Percentiles rank a stretch among this genome's conserved stretches.
These are phyloP conservation scores for Drosera capensis DNA, from an alignment of 148 eudicot species.

Conservation along the genomic window DNA sequence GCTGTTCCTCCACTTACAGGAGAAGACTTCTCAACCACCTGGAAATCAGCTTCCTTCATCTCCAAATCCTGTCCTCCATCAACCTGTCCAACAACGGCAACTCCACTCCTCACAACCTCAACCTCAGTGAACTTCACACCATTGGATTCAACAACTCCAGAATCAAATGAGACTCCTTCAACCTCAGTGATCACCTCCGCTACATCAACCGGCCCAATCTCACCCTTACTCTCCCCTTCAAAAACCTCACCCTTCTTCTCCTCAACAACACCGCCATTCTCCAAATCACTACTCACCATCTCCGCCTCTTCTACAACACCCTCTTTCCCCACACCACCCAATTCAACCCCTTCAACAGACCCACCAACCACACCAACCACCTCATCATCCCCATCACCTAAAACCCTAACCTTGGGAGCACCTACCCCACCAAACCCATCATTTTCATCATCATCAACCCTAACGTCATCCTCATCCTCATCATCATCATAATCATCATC, in stretches of 20 bases:
- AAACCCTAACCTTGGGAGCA: slow-evolving; percentile 11
- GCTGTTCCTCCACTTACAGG: neutral
- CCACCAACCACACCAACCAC: slow-evolving; percentile 2
- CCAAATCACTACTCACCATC: neutral
- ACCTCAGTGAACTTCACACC: slow-evolving; percentile 13
- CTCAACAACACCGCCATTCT: slow-evolving; percentile 3
- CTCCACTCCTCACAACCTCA: slow-evolving; percentile 9
- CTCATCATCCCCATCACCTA: slow-evolving; percentile 12
- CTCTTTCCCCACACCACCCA: slow-evolving; percentile 1
- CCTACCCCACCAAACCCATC: too few relatives aligned
- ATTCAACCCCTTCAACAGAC: slow-evolving; percentile 7
- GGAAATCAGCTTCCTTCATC: slow-evolving; percentile 2
- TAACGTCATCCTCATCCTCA: slow-evolving; percentile 7
- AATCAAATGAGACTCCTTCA: slow-evolving; percentile 8
- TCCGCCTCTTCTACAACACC: slow-evolving; percentile 5
- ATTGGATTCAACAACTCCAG: slow-evolving; percentile 9
- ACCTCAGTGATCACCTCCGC: slow-evolving; percentile 10
- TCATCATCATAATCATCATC: slow-evolving; percentile 28
- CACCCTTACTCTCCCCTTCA: slow-evolving; percentile 2
- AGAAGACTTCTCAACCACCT: slow-evolving; percentile 8
- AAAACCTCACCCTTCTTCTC: slow-evolving; percentile 5
- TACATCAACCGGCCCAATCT: slow-evolving; percentile 7
- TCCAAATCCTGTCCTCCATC: slow-evolving; percentile 9
- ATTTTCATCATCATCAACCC: slow-evolving; percentile 3
- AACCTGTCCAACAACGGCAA: slow-evolving; percentile 12